Base-by-base conservation (phyloP, 139 green algal genomes). In the Chlorella ohadii region DNA sequence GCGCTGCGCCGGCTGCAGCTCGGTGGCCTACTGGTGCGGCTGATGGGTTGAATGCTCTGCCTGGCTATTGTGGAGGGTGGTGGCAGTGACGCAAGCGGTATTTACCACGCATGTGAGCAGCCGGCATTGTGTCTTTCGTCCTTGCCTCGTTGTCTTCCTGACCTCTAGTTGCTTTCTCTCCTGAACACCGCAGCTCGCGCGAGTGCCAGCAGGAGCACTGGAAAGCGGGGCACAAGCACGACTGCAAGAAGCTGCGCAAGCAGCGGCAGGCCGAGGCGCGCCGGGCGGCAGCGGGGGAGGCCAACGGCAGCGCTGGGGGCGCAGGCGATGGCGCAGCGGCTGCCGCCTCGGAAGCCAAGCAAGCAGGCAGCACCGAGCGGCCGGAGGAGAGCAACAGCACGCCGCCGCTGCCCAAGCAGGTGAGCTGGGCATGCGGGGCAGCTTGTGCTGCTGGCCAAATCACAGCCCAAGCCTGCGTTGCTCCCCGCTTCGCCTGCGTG, bases 151-250 rank as follows among this genome's bases (percentile, higher is more conserved):
- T 38, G 15, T 71, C 22, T 38, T 3, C 23, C 20, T 36, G 3
- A 71, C 16, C 20, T 27, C 22, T 20, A 3, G 59, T 23, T 72
- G 65, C 65, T 27, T 1, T 59, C 15, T 13, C 51, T 2, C 15
- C 15, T 22, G 2, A 19, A 22, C 51, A 2, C 65, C 11, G 65
- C 65, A 72, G 65, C 76, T 72, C 59, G 2, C 41, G 36, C 11
- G 16, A 57, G n/a, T 90, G 87, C 74, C 87, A 90, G 73, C 77
- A 85, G 74, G 39, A 51, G 6, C 39, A 88, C 41, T 90, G 87
- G 87, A 56, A 65, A 44, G 72, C 34, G 5, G 84, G 84, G 36
- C 87, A 90, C 79, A 90, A 89, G 68, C 39, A 19, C 12, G 73
- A 72, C 12, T 90, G 87, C 87, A 87, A 81, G 71, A 61, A 88